These are phyloP conservation scores for Solanum hybrid DNA, from an alignment of 305 asterid genomes.

Conservation along the genomic window DNA sequence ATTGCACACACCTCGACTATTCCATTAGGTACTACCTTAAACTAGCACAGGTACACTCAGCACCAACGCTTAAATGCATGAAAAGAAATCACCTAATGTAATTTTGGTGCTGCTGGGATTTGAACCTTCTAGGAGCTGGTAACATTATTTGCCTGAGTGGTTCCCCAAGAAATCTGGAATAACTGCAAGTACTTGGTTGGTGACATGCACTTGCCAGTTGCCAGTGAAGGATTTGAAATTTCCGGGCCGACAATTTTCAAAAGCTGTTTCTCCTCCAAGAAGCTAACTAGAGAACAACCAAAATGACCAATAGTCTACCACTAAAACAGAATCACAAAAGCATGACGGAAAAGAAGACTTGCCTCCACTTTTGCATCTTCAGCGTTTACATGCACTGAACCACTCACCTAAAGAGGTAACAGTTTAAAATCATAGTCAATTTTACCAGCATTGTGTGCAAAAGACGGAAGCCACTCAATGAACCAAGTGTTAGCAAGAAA, in stretches of 20 bases:
- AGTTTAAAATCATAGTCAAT: background rate
- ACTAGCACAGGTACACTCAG: background rate
- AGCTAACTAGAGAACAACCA: background rate
- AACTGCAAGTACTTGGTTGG: no score
- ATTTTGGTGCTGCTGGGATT: background rate
- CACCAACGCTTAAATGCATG: background rate
- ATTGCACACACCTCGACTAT: background rate
- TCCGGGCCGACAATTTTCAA: background rate
- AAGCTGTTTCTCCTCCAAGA: background rate
- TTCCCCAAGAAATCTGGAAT: no score
- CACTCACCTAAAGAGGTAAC: background rate
- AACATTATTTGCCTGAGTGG: no score
- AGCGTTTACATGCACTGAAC: background rate
- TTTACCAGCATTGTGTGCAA: no score
- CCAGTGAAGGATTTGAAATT: background rate
- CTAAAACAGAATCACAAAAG: background rate
- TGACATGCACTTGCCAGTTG: background rate
- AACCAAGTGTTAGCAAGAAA: slow-evolving; percentile 6
- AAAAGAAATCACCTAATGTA: background rate
- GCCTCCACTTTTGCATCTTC: background rate
- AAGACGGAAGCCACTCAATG: slow-evolving; percentile 1
- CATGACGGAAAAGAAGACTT: background rate
- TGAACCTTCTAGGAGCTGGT: background rate
- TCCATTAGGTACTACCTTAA: background rate
- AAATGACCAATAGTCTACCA: background rate